Evolutionary conservation across 1,284 basidiomycete species (phyloP), one percentile per base, ranked within the genome.

Genomic region (Apiotrichum siamense): DNA sequence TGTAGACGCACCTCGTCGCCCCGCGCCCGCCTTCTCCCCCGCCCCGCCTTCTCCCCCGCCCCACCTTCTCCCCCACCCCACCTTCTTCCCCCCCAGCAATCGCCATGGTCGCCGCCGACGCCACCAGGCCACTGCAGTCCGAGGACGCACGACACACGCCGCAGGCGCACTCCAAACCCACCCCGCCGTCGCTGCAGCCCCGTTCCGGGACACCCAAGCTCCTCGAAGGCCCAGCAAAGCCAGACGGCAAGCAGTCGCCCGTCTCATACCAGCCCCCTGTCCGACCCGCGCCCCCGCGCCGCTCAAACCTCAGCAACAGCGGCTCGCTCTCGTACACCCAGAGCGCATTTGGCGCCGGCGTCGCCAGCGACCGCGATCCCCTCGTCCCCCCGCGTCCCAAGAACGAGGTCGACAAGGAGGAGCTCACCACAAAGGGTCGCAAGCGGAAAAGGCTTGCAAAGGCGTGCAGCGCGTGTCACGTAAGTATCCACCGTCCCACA

Each of bases 391-490:
- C 52, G 3, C 47, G 50, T 10, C 35, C 52, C 10, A 56, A 50
- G 38, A 33, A 26, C 3, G 57, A 59, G 25, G 43, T 53, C 21
- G 66, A 69, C 40, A 61, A 64, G 46, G 68, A 69, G 36, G 73
- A 75, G 50, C 56, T 73, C 51, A 72, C 73, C 2, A 74, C 72
- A 7, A 75, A 75, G 52, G 73, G 73, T 0, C 59, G 69, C 39
- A 74, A 72, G 50, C 58, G 72, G 26, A 72, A 74, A 55, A 62
- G 72, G 49, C 57, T 74, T 32, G 73, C 73, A 1, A 75, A 74
- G 55, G 73, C 73, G 13, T 75, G 73, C 46, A 66, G 64, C 47
- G 73, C 73, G 12, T 75, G 73, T 61, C 73, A 75, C 56, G 69
- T 72, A 50, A 59, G 69, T 68, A 13, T n/a, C n/a, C n/a, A n/a